Evolutionary conservation across 2,329 filamentous ascomycete species (phyloP).

Genomic region (Fonsecaea pugnacius): DNA sequence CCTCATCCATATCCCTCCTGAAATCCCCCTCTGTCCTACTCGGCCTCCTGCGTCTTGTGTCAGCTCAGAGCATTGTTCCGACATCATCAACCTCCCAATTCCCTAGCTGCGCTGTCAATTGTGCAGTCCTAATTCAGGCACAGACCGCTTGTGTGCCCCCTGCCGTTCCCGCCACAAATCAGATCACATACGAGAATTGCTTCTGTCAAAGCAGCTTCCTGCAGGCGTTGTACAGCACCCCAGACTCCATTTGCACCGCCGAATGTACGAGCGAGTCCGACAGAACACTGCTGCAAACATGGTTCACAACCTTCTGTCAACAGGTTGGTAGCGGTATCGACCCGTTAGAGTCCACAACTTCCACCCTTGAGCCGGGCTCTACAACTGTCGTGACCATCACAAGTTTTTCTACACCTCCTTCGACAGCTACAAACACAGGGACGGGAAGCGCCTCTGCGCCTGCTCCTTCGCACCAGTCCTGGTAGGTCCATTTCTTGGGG

Average conservation of each 20-base stretch:
- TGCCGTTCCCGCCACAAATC: conserved; percentile 55
- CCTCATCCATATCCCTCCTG: conserved; percentile 12
- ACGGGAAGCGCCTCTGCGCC: conserved; percentile 20
- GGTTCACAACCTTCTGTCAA: conserved; percentile 71
- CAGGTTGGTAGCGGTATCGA: conserved; percentile 49
- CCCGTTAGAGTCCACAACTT: conserved; percentile 39
- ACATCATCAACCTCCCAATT: conserved; percentile 52
- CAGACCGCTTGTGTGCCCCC: conserved; percentile 71
- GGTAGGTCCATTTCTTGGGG: conserved; percentile 24
- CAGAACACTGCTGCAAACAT: conserved; percentile 64
- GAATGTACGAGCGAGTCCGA: conserved; percentile 60
- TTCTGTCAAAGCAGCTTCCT: conserved; percentile 72
- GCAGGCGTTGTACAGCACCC: conserved; percentile 60
- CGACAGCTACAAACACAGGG: conserved; percentile 37
- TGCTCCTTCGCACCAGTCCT: conserved; percentile 26
- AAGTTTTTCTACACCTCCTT: conserved; percentile 33
- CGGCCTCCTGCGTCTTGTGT: conserved; percentile 34
- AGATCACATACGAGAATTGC: conserved; percentile 66
- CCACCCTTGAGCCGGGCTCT: conserved; percentile 38
- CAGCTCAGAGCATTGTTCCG: conserved; percentile 43
- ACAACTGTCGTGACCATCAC: conserved; percentile 33
- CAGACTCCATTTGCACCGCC: conserved; percentile 65
- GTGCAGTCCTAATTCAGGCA: conserved; percentile 68
- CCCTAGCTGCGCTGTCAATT: conserved; percentile 65
- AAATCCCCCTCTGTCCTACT: conserved; percentile 38